Percentiles rank a stretch among this genome's conserved stretches.
Evolutionary conservation across 192 early-diverging fungal species (phyloP).

Genomic region (Coemansia sp.): DNA sequence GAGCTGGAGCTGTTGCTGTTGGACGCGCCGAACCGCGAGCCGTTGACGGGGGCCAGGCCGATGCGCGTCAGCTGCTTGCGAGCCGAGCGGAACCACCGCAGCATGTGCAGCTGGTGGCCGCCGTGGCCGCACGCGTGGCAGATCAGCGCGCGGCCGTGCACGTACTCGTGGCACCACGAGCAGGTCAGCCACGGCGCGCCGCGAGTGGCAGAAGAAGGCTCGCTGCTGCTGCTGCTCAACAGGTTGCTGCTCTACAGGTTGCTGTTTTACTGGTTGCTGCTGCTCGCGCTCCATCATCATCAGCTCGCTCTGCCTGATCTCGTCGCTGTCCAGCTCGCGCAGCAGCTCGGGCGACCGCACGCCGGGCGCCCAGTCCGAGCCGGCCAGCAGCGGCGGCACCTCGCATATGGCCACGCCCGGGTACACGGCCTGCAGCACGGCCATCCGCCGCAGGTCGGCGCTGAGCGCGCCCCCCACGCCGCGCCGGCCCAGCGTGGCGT

Average conservation of each 20-base stretch:
- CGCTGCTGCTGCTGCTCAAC: slow-evolving; percentile 9
- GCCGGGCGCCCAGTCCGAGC: neutral
- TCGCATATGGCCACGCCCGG: neutral
- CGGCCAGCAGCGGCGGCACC: neutral
- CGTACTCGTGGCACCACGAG: slow-evolving; percentile 55
- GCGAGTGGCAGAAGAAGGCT: neutral
- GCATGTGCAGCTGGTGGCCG: slow-evolving; percentile 56
- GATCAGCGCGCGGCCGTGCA: slow-evolving; percentile 51
- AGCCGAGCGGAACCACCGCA: slow-evolving; percentile 43
- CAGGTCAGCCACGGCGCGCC: slow-evolving; percentile 48
- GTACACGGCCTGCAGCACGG: neutral
- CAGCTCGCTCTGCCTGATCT: slow-evolving; percentile 43
- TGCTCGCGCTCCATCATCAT: slow-evolving; percentile 47
- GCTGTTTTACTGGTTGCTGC: no score
- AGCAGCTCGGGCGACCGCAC: slow-evolving; percentile 19
- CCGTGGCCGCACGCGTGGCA: slow-evolving; percentile 55
- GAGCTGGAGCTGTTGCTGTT: slow-evolving; percentile 31
- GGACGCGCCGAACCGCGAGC: neutral
- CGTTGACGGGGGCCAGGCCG: slow-evolving; percentile 20
- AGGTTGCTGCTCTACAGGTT: no score
- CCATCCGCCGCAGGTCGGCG: neutral
- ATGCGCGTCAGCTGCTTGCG: slow-evolving; percentile 30
- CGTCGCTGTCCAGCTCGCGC: slow-evolving; percentile 35
- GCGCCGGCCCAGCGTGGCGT: neutral
- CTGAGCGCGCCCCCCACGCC: neutral